Evolutionary conservation across 75 land plant genomes (phyloP).

Genomic region (Selaginella moellendorffii): DNA sequence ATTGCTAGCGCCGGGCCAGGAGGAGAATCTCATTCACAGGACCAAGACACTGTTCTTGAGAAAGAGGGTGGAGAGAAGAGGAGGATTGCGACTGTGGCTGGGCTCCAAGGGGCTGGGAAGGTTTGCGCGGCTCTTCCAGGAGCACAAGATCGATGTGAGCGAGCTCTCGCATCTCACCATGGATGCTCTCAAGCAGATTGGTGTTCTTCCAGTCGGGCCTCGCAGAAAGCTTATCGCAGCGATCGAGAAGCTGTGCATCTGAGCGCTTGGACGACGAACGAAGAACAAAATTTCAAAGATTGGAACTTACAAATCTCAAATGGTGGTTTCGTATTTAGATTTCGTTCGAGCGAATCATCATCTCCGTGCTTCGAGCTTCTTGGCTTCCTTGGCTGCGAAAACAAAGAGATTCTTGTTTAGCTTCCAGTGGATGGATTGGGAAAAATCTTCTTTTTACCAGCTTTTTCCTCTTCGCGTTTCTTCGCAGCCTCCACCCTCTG

Average conservation of each 20-base stretch:
- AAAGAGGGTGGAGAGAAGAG: conserved; percentile 41
- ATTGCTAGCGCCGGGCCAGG: neutral
- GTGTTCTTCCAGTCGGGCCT: conserved; percentile 67
- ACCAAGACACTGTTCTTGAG: conserved; percentile 29
- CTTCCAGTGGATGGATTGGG: too few relatives aligned
- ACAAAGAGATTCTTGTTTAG: neutral
- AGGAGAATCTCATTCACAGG: neutral
- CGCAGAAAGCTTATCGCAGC: conserved; percentile 80
- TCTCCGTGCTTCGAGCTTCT: conserved; percentile 75
- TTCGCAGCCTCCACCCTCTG: conserved; percentile 90
- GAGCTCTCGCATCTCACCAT: conserved; percentile 52
- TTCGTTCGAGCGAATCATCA: too few relatives aligned
- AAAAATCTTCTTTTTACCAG: too few relatives aligned
- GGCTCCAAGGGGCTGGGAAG: conserved; percentile 41
- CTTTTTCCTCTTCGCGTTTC: conserved; percentile 90
- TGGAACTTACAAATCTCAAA: too few relatives aligned
- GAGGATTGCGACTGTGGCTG: conserved; percentile 69
- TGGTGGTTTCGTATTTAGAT: too few relatives aligned
- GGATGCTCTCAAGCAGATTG: conserved; percentile 77
- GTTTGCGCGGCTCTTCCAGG: conserved; percentile 51
- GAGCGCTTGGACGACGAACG: too few relatives aligned
- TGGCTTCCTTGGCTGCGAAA: conserved; percentile 67
- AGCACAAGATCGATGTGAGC: conserved; percentile 29
- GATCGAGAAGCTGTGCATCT: conserved; percentile 36
- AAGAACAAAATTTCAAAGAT: too few relatives aligned